Evolutionary conservation across 257 asterid genomes (phyloP).

Genomic region (Solanum pimpinellifolium): DNA sequence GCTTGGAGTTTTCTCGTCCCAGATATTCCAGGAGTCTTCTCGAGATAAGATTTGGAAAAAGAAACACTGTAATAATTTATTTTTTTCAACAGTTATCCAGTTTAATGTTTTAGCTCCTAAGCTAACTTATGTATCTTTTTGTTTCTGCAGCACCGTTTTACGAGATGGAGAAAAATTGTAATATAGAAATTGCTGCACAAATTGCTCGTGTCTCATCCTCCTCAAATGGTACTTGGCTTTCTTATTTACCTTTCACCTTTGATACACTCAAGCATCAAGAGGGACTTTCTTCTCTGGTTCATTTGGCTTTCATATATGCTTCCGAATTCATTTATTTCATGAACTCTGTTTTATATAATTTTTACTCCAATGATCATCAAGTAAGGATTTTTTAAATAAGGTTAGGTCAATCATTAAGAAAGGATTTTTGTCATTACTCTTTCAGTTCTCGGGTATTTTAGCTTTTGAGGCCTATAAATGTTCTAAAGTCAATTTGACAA

Average conservation of each 20-base stretch:
- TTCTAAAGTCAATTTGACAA: background rate
- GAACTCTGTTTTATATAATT: background rate
- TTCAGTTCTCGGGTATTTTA: background rate
- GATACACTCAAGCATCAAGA: background rate
- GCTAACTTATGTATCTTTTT: conserved; percentile 4
- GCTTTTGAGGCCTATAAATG: background rate
- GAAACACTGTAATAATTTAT: conserved; percentile 52
- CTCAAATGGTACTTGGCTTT: conserved; percentile 49
- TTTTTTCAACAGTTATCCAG: background rate
- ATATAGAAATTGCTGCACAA: conserved; percentile 87
- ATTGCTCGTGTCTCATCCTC: conserved; percentile 57
- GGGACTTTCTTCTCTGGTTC: background rate
- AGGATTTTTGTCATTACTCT: background rate
- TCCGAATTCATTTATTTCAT: background rate
- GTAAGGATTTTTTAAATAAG: background rate
- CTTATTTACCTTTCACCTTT: background rate
- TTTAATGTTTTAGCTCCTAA: conserved; percentile 1
- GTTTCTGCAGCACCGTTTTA: conserved; percentile 67
- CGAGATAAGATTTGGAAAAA: conserved; percentile 87
- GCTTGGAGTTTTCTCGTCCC: conserved; percentile 99
- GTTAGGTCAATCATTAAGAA: background rate
- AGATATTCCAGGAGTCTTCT: conserved; percentile 95
- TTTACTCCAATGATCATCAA: background rate
- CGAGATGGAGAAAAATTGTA: conserved; percentile 97
- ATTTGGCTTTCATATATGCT: background rate